Evolutionary conservation across 495 filamentous ascomycete species (phyloP), one percentile per base, ranked within the genome.

Genomic region (Penicillium cinerascens): DNA sequence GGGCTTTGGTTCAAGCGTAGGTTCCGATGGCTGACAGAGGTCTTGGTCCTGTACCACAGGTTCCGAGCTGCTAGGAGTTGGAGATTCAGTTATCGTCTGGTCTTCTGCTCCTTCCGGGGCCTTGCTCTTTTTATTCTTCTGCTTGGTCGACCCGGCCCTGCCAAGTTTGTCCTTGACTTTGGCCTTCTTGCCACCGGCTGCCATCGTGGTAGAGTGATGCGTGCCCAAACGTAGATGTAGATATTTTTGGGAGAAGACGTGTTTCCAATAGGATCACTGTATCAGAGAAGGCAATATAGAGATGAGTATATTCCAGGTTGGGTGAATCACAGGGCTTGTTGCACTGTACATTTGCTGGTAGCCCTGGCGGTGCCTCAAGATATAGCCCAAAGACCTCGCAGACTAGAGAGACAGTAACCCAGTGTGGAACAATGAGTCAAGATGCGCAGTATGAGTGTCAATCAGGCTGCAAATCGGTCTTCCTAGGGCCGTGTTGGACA

Each of bases 71-170:
- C 41, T 51, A 63, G 59, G 62, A 53, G 51, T 48, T 48, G 65
- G 48, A 39, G 66, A 60, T 48, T 64, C 55, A 20, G 57, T 54
- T 52, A 50, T 59, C 49, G 69, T 62, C 42, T 69, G 67, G 47
- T 47, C 56, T 46, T 71, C 67, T 56, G 61, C 52, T 39, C 39
- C 44, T 40, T 71, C 72, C 49, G 70, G 69, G 47, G 47, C 61
- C 65, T 72, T 72, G 27, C 47, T 55, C 65, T 72, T 74, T 57
- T 74, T 76, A 67, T 67, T 64, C 62, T 72, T 73, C 60, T 65
- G 59, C 54, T 71, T 73, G 37, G 37, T 18, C 37, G 51, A 54
- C 42, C 49, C 58, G 41, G 61, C 54, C 58, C 72, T 73, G 59
- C 58, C 58, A 57, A 52, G 61, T 37, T 69, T 67, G 26, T 68